These are phyloP conservation scores for Beauveria medogensis DNA, from an alignment of 2,329 filamentous ascomycete genomes.

Conservation along the genomic window DNA sequence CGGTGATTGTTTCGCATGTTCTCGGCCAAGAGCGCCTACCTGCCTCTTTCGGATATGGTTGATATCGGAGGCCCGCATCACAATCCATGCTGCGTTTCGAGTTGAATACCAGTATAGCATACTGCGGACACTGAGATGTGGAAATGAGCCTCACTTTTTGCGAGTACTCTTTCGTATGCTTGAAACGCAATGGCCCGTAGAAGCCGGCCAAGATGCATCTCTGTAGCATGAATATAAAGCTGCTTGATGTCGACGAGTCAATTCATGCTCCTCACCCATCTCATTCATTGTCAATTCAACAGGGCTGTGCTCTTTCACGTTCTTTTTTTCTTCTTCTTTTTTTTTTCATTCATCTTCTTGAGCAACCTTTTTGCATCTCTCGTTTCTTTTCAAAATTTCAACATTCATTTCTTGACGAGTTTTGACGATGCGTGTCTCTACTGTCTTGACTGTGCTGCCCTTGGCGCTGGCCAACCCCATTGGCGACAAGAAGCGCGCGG, in stretches of 20 bases:
- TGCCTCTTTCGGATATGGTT: neutral
- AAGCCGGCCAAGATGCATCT: neutral
- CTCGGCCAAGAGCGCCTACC: neutral
- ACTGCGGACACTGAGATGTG: neutral
- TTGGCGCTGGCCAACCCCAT: conserved; percentile 3
- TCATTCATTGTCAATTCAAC: neutral
- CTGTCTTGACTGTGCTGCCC: neutral
- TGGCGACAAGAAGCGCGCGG: neutral
- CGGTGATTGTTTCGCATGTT: neutral
- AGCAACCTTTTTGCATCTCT: neutral
- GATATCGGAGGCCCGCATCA: neutral
- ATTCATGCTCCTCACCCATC: neutral
- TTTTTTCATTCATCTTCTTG: neutral
- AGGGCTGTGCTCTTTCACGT: too few species aligned
- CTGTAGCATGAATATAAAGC: neutral
- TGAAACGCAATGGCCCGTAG: too few species aligned
- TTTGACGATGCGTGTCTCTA: neutral
- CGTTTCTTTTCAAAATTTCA: too few species aligned
- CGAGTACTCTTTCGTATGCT: too few species aligned
- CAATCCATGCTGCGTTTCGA: neutral
- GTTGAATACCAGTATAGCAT: neutral
- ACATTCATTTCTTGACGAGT: neutral
- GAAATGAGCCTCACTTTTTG: neutral
- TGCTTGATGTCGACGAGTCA: neutral
- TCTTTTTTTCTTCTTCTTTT: too few species aligned